Conservation (phyloP, 805 yeast genomes). For the Jamesozyma rosinii region DNA sequence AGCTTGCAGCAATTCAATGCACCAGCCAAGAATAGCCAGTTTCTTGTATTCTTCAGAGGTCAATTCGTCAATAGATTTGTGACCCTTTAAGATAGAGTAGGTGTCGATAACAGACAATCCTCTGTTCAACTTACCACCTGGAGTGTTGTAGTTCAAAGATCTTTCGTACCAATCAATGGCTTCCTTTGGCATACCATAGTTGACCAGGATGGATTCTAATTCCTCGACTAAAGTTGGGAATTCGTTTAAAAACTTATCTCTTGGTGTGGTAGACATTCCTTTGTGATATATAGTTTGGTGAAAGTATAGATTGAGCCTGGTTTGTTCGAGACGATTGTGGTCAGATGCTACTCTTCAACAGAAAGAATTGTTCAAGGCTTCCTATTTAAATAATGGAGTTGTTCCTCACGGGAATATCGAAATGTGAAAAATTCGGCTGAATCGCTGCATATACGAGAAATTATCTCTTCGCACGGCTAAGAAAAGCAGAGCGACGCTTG, state of each 20-base stretch:
- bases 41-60: conserved; percentile 63
- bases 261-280: conserved; percentile 17
- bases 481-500: neutral
- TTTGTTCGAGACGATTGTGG: neutral
- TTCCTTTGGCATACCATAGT: conserved; percentile 74
- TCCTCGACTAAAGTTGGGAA: conserved; percentile 77
- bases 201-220: conserved; percentile 47
- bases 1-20: conserved; percentile 88
- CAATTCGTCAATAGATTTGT: conserved; percentile 49
- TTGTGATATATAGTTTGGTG: neutral
- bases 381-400: neutral
- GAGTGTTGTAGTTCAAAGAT: conserved; percentile 73
- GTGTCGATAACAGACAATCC: conserved; percentile 94
- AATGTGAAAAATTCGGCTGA: neutral
- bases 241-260: conserved; percentile 49
- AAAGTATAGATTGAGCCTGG: neutral
- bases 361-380: too few species aligned
- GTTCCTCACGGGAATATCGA: neutral
- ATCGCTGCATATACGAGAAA: neutral
- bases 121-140: conserved; percentile 94
- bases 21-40: conserved; percentile 90
- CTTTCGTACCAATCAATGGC: conserved; percentile 79
- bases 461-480: neutral
- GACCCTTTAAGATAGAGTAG: conserved; percentile 66
- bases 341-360: too few species aligned